Evolutionary conservation across 164 flowering plant genomes (phyloP), one percentile per base, ranked within the genome.

Genomic region (Magnolia officinalis): DNA sequence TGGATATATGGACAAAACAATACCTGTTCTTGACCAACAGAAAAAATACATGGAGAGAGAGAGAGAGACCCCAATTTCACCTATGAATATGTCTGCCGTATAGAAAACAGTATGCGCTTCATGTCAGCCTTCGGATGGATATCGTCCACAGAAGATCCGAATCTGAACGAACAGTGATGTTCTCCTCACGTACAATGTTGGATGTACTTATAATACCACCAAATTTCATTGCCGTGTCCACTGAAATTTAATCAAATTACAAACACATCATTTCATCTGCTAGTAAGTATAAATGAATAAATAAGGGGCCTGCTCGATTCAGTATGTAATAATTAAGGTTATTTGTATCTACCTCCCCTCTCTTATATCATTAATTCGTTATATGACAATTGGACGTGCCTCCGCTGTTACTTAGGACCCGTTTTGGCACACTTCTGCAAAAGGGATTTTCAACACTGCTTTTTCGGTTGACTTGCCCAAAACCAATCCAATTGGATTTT

Each of bases 91-190:
- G 61, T 11, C 13, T 1, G 2, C 61, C 2, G 61, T 10, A 55
- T 55, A 13, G 61, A 21, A 68, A 63, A 75, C 18, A 59, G 8
- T 50, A 72, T 1, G 58, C 37, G 0, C 49, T 70, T 80, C 74
- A 72, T 16, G 8, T 59, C 0, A 26, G 16, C 81, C 87, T 88
- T 72, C 77, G 88, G n/a, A 95, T 87, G 61, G 95, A 88, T 72
- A 92, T 89, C 2, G 99, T 96, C 99, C 99, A 96, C 18, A 96
- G 89, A 71, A 96, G 93, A 83, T 96, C 91, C 13, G 97, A 74
- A 81, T 90, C 94, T 5, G 97, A 91, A n/a, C 63, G 82, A 67
- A 94, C 97, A 0, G 94, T 91, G 72, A 96, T 75, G 67, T 73
- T 87, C 52, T 89, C 97, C 63, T 79, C 95, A 67, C 81, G 80